Base-by-base conservation (phyloP, 192 early-diverging fungal species). In the Dimargaris cristalligena region DNA sequence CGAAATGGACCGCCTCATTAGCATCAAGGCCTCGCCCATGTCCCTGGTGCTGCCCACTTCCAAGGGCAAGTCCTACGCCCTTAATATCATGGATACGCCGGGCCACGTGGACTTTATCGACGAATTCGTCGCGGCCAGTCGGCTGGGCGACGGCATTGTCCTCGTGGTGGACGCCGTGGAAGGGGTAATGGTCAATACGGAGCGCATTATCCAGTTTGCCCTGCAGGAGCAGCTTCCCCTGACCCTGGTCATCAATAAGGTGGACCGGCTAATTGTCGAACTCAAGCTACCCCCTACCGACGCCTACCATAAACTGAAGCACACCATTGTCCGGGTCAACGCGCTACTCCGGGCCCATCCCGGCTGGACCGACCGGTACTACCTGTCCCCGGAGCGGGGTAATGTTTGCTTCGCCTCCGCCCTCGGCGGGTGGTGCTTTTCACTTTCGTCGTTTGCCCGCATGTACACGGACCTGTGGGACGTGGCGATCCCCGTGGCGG, bases 271-370 rank as follows among this genome's bases (percentile, higher is more conserved):
- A 56, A 96, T 99, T 38, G 51, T 96, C 26, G 96, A 99, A 68
- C 77, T 99, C 20, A 94, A 92, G 59, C 73, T 99, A 34, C 96
- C 96, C 29, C 96, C 96, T 10, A 81, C 75, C 11, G 96, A 97
- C 73, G 94, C 94, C 9, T 99, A 96, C 69, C 89, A 92, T 71
- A 97, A 97, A 70, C 72, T 99, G 44, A 89, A 82, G 62, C 85
- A 94, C 70, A 92, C 90, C 2, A 87, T 97, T 56, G 94, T 96
- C 67, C 90, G 96, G 64, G 92, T 97, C 59, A 99, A 99, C 70
- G 69, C 73, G 1, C 76, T 87, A 10, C 84, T 99, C 22, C 71
- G 70, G 0, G 48, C 58, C 18, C 62, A 67, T 23, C 67, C 68
- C 11, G 46, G 59, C 9, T 52, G 64, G 8, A 47, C 62, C 14